A percentile compares a stretch with the other conserved stretches of the same genome.
phyloP scores from a whole-genome alignment of 208 protist genomes.

The Trypanosoma lewisi region DNA sequence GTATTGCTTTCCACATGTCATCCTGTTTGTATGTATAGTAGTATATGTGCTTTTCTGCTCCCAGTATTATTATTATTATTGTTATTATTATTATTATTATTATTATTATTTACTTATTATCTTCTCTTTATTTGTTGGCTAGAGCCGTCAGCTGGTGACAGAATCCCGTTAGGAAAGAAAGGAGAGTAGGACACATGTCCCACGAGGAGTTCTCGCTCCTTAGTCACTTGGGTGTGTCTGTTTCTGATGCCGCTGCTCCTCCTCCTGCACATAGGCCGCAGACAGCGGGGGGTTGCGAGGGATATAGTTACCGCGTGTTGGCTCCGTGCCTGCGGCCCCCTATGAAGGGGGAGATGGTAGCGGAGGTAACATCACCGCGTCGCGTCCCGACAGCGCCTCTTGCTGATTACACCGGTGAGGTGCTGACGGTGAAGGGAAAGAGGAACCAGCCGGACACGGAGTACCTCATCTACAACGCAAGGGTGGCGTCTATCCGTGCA shows the following conservation, averaged over 20 bases:
- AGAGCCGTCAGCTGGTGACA: neutral
- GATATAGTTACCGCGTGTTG: conserved; percentile 47
- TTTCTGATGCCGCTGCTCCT: conserved; percentile 29
- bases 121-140: neutral
- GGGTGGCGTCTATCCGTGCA: conserved; percentile 54
- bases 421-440: conserved; percentile 31
- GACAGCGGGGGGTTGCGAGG: neutral
- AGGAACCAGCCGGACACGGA: conserved; percentile 40
- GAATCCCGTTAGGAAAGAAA: conserved; percentile 3
- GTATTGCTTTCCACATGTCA: no score
- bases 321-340: conserved; percentile 43
- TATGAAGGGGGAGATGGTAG: conserved; percentile 19
- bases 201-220: conserved; percentile 73
- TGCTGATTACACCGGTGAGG: conserved; percentile 58
- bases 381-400: conserved; percentile 21
- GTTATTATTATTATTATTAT: neutral
- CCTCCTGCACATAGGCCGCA: neutral
- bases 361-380: conserved; percentile 34
- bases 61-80: no score
- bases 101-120: neutral
- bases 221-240: conserved; percentile 46
- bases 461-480: conserved; percentile 71
- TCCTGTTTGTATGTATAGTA: no score
- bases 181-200: conserved; percentile 4
- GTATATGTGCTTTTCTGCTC: no score